phyloP scores from a whole-genome alignment of 2,329 filamentous ascomycete species.

The Cladosporium sp. region DNA sequence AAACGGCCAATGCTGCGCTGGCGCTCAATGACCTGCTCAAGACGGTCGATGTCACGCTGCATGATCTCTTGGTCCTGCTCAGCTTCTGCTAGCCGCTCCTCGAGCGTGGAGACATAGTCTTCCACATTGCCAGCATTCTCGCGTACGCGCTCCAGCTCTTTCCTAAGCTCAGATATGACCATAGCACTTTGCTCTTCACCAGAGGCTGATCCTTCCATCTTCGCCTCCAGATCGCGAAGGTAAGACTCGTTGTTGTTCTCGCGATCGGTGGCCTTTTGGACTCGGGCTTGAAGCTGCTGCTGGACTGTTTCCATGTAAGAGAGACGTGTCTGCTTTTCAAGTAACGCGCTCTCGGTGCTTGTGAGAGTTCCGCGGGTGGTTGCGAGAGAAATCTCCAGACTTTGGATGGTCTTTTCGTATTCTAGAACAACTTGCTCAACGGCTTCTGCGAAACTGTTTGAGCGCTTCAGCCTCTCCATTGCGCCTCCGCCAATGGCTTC shows the following conservation, averaged over 20 bases:
- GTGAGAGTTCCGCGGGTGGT: slow-evolving; percentile 81
- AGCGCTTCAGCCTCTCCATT: slow-evolving; percentile 83
- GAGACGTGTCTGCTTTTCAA: slow-evolving; percentile 91
- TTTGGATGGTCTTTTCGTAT: slow-evolving; percentile 98
- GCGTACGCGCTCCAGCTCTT: slow-evolving; percentile 79
- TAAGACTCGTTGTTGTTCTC: slow-evolving; percentile 91
- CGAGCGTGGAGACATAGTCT: slow-evolving; percentile 94
- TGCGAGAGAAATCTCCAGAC: slow-evolving; percentile 82
- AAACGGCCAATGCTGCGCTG: slow-evolving; percentile 93
- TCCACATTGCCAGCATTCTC: slow-evolving; percentile 89
- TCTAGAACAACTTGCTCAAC: slow-evolving; percentile 95
- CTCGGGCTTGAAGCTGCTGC: slow-evolving; percentile 75
- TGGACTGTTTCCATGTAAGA: slow-evolving; percentile 92
- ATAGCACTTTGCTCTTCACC: slow-evolving; percentile 90
- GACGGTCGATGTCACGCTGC: slow-evolving; percentile 89
- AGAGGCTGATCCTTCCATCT: slow-evolving; percentile 82
- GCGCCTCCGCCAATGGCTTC: slow-evolving; percentile 69
- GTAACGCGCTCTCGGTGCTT: slow-evolving; percentile 74
- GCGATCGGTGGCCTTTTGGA: slow-evolving; percentile 90
- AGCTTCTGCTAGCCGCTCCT: slow-evolving; percentile 89
- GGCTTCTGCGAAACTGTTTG: slow-evolving; percentile 90
- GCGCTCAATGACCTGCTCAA: slow-evolving; percentile 92
- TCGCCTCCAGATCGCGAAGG: slow-evolving; percentile 82
- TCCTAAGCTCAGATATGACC: slow-evolving; percentile 80
- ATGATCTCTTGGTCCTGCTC: slow-evolving; percentile 95